Evolutionary conservation across 2,329 filamentous ascomycete genomes (phyloP).

Genomic region (Orbilia oligospora): DNA sequence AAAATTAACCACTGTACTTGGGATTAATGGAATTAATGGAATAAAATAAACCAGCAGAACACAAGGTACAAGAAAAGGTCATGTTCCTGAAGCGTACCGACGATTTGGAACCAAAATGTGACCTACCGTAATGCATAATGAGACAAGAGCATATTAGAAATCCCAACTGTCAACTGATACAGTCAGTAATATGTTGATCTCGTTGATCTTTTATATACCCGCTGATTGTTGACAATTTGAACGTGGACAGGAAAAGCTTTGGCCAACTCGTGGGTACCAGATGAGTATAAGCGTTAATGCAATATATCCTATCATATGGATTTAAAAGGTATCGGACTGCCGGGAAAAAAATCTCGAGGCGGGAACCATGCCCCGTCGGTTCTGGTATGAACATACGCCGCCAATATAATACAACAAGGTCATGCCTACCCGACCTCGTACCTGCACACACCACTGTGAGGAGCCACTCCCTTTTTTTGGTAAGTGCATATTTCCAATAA

Average conservation of each 20-base stretch:
- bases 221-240: background rate
- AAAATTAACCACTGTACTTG: background rate
- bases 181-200: slow-evolving; percentile 29
- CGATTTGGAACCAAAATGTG: slow-evolving; percentile 6
- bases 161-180: background rate
- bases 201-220: slow-evolving; percentile 27
- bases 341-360: no score
- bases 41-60: background rate
- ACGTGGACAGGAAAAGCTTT: slow-evolving; percentile 3
- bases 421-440: no score
- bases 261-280: background rate
- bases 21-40: background rate
- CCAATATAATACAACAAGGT: no score
- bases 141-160: background rate
- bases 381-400: no score
- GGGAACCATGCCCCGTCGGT: no score
- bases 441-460: no score
- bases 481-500: background rate
- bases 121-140: slow-evolving; percentile 8
- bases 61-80: no score
- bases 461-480: no score
- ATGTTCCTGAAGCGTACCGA: background rate
- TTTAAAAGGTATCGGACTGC: no score
- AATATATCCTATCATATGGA: no score
- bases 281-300: no score